Evolutionary conservation across 257 asterid genomes (phyloP).

Genomic region (Oldenlandia corymbosa): DNA sequence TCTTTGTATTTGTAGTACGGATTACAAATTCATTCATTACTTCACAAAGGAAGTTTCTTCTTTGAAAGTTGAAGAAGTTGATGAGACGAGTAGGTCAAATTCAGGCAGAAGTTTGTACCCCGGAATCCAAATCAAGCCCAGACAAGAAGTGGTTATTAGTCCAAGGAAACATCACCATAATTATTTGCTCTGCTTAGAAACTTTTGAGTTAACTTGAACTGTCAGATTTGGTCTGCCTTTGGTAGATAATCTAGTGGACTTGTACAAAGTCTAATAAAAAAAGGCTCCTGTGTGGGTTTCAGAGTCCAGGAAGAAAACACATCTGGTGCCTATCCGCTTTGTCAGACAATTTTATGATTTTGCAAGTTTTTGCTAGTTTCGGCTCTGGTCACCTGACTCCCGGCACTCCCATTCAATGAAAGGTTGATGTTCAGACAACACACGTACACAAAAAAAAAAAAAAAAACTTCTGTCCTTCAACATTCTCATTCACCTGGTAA

Average conservation of each 20-base stretch:
- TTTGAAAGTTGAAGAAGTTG: neutral
- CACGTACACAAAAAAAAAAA: too few relatives aligned
- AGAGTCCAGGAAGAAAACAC: neutral
- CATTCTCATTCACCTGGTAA: too few relatives aligned
- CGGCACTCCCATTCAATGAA: neutral
- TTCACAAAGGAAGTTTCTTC: neutral
- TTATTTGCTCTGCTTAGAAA: neutral
- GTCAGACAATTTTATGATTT: neutral
- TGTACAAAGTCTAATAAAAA: too few relatives aligned
- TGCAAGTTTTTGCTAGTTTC: neutral
- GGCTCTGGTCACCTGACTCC: neutral
- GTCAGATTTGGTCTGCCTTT: slow-evolving; percentile 3
- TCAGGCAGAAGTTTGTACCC: neutral
- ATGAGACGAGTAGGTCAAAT: neutral
- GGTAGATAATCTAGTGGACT: neutral
- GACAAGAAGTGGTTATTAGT: slow-evolving; percentile 2
- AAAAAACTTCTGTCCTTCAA: too few relatives aligned
- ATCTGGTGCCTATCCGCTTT: neutral
- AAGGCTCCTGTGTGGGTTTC: too few relatives aligned
- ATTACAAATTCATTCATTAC: too few relatives aligned
- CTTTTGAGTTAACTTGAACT: neutral
- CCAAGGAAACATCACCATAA: neutral
- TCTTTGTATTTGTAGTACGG: too few relatives aligned
- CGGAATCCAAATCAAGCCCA: slow-evolving; percentile 10
- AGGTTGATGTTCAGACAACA: too few relatives aligned